Conservation (phyloP, 305 asterid species). For the Fraxinus greggii region DNA sequence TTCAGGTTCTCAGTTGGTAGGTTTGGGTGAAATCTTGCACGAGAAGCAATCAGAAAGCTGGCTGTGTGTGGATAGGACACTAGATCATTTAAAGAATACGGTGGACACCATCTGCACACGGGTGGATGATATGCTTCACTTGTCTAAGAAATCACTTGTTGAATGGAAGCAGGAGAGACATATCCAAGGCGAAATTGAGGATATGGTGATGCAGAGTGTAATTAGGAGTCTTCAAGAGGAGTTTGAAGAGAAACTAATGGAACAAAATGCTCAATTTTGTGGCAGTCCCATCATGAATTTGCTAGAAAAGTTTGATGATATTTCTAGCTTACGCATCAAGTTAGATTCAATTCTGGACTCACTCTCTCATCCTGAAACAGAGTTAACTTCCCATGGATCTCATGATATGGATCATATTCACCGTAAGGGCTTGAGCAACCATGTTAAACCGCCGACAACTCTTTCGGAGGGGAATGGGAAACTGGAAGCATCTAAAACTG, state of each 20-base stretch:
- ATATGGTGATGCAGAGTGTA: conserved; percentile 46
- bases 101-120: conserved; percentile 41
- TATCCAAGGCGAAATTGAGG: conserved; percentile 46
- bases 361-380: conserved; percentile 49
- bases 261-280: conserved; percentile 37
- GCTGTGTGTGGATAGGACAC: conserved; percentile 36
- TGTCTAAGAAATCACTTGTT: conserved; percentile 39
- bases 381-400: conserved; percentile 58
- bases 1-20: conserved; percentile 58
- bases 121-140: conserved; percentile 38
- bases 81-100: conserved; percentile 44
- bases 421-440: conserved; percentile 39
- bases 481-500: conserved; percentile 38
- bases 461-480: conserved; percentile 55
- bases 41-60: conserved; percentile 48
- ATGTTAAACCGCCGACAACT: conserved; percentile 30
- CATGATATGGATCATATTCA: conserved; percentile 57
- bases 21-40: conserved; percentile 50
- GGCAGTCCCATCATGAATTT: conserved; percentile 36
- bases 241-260: conserved; percentile 43
- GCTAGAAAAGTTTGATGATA: conserved; percentile 57
- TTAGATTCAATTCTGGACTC: conserved; percentile 61
- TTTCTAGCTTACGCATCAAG: conserved; percentile 51
- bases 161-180: conserved; percentile 44
- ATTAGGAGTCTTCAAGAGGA: conserved; percentile 43